These are phyloP conservation scores for Yarrowia sp. DNA, from an alignment of 805 yeast genomes.

Conservation along the genomic window DNA sequence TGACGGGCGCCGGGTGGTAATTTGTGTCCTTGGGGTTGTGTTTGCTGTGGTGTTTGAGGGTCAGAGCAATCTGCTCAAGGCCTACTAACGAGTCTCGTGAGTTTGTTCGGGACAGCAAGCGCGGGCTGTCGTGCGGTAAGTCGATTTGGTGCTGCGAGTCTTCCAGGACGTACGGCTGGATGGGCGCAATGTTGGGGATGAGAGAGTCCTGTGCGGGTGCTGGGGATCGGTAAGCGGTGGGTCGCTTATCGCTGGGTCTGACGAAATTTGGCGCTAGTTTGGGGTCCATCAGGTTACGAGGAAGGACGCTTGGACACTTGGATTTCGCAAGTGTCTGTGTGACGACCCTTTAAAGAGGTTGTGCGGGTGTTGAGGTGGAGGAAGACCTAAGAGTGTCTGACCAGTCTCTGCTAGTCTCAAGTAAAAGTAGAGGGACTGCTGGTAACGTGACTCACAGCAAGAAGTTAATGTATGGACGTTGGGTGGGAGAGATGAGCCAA, in stretches of 20 bases:
- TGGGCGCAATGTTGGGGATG: slow-evolving; percentile 67
- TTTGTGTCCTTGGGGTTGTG: slow-evolving; percentile 3
- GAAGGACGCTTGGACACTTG: neutral
- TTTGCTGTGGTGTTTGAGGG: slow-evolving; percentile 19
- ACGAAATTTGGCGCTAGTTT: slow-evolving; percentile 85
- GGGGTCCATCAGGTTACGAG: slow-evolving; percentile 68
- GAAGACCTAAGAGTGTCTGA: no score
- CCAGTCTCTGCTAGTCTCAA: neutral
- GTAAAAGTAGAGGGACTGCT: neutral
- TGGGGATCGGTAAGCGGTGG: slow-evolving; percentile 37
- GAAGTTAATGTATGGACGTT: slow-evolving; percentile 13
- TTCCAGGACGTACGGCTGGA: slow-evolving; percentile 74
- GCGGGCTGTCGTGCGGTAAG: slow-evolving; percentile 49
- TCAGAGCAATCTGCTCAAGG: slow-evolving; percentile 22
- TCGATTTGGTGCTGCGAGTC: slow-evolving; percentile 66
- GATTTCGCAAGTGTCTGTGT: no score
- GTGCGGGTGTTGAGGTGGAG: no score
- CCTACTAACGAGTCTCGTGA: slow-evolving; percentile 19
- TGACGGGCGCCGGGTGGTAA: slow-evolving; percentile 27
- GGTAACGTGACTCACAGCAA: slow-evolving; percentile 26
- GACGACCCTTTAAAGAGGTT: no score
- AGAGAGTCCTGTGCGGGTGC: slow-evolving; percentile 35
- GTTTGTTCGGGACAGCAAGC: slow-evolving; percentile 6
- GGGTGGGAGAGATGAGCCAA: neutral
- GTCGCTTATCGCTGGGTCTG: slow-evolving; percentile 71